Conservation (phyloP, 148 eudicot species). For the Camellia lanceoleosa region DNA sequence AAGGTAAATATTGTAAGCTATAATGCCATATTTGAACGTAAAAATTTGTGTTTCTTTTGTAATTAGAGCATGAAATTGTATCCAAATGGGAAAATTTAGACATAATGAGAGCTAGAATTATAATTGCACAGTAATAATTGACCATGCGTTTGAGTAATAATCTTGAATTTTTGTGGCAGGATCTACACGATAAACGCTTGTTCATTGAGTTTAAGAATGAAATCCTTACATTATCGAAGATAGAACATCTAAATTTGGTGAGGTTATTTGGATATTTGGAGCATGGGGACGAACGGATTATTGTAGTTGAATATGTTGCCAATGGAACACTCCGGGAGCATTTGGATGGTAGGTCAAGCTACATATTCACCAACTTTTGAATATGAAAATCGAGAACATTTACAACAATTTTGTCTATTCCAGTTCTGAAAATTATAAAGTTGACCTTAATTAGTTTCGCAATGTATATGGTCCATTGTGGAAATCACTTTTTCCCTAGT, state of each 20-base stretch:
- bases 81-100: too few relatives aligned
- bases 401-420: not conserved
- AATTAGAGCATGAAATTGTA: too few relatives aligned
- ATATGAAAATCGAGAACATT: not conserved
- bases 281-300: conserved; percentile 53
- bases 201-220: conserved; percentile 62
- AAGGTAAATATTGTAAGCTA: conserved; percentile 33
- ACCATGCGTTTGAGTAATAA: too few relatives aligned
- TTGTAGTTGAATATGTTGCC: conserved; percentile 64
- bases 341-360: conserved; percentile 55
- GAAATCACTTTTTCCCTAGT: not conserved
- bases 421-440: not conserved
- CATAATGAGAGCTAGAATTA: not conserved
- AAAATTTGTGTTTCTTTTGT: not conserved
- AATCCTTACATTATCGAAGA: conserved; percentile 54
- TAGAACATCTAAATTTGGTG: conserved; percentile 73
- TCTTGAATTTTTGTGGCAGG: conserved; percentile 33
- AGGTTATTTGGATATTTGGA: conserved; percentile 63
- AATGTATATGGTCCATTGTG: not conserved
- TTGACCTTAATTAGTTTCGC: not conserved
- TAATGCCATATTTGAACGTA: too few relatives aligned
- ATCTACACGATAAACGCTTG: conserved; percentile 23
- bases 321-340: conserved; percentile 73
- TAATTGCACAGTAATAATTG: not conserved
- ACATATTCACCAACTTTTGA: not conserved